Conservation (phyloP, 1,139 yeast species). For the Hemisphaericaspora subhashii region DNA sequence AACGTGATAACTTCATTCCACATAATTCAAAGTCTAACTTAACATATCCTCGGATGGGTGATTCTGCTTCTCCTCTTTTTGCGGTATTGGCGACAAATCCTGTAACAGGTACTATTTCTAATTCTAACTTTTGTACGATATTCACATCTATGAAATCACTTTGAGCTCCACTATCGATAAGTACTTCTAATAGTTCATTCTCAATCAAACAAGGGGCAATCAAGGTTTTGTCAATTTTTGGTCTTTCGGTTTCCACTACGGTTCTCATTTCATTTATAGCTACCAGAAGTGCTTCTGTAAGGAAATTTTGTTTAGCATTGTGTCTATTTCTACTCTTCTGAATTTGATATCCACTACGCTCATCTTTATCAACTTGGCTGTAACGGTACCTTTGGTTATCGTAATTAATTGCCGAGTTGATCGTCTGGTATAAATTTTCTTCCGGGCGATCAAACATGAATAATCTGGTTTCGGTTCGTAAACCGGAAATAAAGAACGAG, state of each 20-base stretch:
- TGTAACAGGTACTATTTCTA: background rate
- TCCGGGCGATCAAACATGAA: background rate
- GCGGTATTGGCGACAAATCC: background rate
- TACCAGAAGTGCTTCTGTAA: background rate
- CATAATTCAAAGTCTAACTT: background rate
- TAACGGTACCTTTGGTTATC: background rate
- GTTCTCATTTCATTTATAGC: background rate
- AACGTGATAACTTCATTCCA: background rate
- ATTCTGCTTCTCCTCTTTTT: background rate
- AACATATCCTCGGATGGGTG: background rate
- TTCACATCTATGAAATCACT: background rate
- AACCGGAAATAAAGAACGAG: background rate
- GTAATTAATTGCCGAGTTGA: background rate
- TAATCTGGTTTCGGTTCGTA: background rate
- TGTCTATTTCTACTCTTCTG: too few species aligned
- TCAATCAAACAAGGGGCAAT: background rate
- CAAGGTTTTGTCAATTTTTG: background rate
- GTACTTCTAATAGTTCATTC: background rate
- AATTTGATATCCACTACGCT: too few species aligned
- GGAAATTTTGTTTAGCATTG: background rate
- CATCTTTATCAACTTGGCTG: background rate
- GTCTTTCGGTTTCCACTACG: background rate
- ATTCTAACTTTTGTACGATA: background rate
- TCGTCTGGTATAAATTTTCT: background rate
- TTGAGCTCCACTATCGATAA: background rate